Evolutionary conservation across 257 asterid genomes (phyloP), one percentile per base, ranked within the genome.

Genomic region (Parsonsia alboflavescens): DNA sequence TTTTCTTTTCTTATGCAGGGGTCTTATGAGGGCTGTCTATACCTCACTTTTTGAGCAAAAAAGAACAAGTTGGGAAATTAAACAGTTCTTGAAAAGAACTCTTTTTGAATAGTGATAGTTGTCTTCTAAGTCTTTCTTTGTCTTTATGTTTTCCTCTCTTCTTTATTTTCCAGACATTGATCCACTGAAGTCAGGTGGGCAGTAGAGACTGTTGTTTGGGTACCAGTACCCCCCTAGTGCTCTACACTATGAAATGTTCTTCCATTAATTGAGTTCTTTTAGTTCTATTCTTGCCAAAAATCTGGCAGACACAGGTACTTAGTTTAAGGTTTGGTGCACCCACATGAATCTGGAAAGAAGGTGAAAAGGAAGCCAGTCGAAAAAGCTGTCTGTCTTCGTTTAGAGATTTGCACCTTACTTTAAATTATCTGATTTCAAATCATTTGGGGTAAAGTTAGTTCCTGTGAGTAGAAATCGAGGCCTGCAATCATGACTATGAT

Each of bases 241-340:
- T 82, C 13, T 73, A 78, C 84, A 82, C 61, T 81, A 82, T 80
- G 67, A 82, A 80, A 52, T 72, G 56, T 24, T 80, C 82, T 82
- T 82, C 16, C 70, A 39, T 66, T 78, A 36, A 44, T 30, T 68
- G 52, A 53, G 36, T 73, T 49, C 30, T 68, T 68, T 72, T 74
- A 44, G 54, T 54, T 73, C 75, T 75, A 80, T 61, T 73, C 71
- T 76, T 85, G 89, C 80, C 84, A 78, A 76, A 78, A 63, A 78
- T 80, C 79, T 77, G 71, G 77, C 83, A 75, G 80, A 85, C 88
- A 80, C 28, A 44, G 73, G 73, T 69, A 75, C 85, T 68, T 77
- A 24, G 80, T 82, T 82, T 82, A 82, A 68, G 77, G 81, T 61
- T 53, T 54, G 45, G 26, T 56, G 73, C 30, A 65, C 77, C 83